phyloP scores from a whole-genome alignment of 768 basidiomycete genomes.

The Thelephora ganbajun region DNA sequence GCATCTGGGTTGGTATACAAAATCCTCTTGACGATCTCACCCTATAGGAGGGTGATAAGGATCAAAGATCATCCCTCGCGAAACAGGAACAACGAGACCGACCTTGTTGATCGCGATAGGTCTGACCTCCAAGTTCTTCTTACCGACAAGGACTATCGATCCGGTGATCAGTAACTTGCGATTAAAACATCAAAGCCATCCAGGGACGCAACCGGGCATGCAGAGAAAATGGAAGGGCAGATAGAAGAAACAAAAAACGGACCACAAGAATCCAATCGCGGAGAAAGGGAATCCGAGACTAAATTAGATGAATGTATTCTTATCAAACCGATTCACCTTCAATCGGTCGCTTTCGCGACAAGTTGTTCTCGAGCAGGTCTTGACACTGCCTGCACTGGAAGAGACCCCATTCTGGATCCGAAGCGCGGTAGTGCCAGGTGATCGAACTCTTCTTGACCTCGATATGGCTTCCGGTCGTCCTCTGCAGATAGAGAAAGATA shows the following conservation, averaged over 20 bases:
- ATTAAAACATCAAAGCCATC: not conserved
- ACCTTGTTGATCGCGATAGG: slow-evolving; percentile 92
- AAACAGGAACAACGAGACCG: not conserved
- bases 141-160: slow-evolving; percentile 72
- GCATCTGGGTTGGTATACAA: slow-evolving; percentile 87
- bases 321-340: slow-evolving; percentile 40
- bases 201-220: not conserved
- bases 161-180: not conserved
- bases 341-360: slow-evolving; percentile 87
- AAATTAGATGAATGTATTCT: not conserved
- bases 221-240: not conserved
- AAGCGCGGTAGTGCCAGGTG: slow-evolving; percentile 93
- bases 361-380: slow-evolving; percentile 87
- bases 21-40: slow-evolving; percentile 93
- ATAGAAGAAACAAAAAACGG: not conserved
- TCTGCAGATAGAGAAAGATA: slow-evolving; percentile 18
- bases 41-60: slow-evolving; percentile 23
- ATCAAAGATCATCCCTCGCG: not conserved
- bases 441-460: slow-evolving; percentile 96
- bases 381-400: slow-evolving; percentile 97
- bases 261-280: too few species aligned
- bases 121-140: slow-evolving; percentile 97
- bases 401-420: slow-evolving; percentile 90
- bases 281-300: not conserved
- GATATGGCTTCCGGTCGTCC: slow-evolving; percentile 92